Evolutionary conservation across 768 basidiomycete species (phyloP).

Genomic region (Mycena galopus): DNA sequence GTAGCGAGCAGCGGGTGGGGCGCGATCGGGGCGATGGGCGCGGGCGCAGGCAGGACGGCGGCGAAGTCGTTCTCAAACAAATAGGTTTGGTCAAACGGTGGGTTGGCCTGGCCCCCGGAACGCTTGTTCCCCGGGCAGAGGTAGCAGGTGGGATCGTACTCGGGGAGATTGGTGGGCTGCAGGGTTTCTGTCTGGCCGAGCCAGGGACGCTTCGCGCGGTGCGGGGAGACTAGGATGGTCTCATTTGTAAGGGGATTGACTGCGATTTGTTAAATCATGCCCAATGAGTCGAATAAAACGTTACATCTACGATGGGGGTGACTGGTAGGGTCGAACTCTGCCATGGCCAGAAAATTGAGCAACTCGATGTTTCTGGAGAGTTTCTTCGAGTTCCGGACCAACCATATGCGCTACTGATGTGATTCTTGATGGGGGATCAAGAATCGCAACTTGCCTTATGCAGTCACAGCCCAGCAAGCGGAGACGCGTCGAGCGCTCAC

Average conservation of each 20-base stretch:
- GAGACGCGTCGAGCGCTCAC: conserved; percentile 66
- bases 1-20: conserved; percentile 72
- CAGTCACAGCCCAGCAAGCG: conserved; percentile 57
- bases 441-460: conserved; percentile 37
- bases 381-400: background rate
- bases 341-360: too few relatives aligned
- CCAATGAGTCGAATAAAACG: conserved; percentile 39
- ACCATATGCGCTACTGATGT: background rate
- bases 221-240: conserved; percentile 88
- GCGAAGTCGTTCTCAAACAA: conserved; percentile 89
- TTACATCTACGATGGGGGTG: conserved; percentile 82
- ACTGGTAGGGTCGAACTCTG: conserved; percentile 67
- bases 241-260: conserved; percentile 86
- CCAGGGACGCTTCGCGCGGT: conserved; percentile 94
- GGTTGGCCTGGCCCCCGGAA: conserved; percentile 78
- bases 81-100: conserved; percentile 73
- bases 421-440: background rate
- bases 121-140: conserved; percentile 90
- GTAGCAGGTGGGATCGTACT: conserved; percentile 82
- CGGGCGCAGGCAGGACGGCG: conserved; percentile 77
- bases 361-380: background rate
- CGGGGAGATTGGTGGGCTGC: conserved; percentile 63
- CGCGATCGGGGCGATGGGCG: conserved; percentile 63
- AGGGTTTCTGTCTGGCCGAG: conserved; percentile 85
- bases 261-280: conserved; percentile 43